Evolutionary conservation across 1,284 basidiomycete genomes (phyloP), one percentile per base, ranked within the genome.

Genomic region (Ustilago sp.): DNA sequence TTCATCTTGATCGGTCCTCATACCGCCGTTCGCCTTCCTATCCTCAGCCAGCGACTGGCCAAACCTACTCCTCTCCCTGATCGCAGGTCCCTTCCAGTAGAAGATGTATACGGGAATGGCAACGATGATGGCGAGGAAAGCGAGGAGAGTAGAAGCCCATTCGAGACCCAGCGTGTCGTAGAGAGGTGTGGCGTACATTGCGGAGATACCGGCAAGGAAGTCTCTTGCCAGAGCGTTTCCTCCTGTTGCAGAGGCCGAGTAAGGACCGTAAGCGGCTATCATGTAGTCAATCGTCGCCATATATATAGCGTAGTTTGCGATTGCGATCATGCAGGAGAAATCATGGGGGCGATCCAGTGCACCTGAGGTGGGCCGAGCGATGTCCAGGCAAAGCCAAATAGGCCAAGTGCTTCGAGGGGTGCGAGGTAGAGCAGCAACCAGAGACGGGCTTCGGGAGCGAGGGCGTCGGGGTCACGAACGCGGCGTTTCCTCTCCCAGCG

Each of bases 311-410:
- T 76, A 78, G 50, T 88, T 88, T 36, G 87, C 87, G 31, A 88
- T 86, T 15, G 86, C 87, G 50, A 88, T 86, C 48, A 88, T 61
- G 3, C 78, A 77, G 1, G 85, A 80, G 59, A 87, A 65, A 88
- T 82, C 87, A 88, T 87, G 0, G 87, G 85, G 0, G 83, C 87
- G 48, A 88, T 87, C 87, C 87, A 88, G 60, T 84, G 86, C 2
- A 84, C 79, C 3, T 79, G 60, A 4, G 82, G 77, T 1, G 86
- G 86, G 23, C 88, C 88, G 6, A 86, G 68, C 0, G 83, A 85
- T 2, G 87, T 88, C 86, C 87, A 88, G 0, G 87, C 87, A 69
- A 88, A 88, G 2, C 86, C 86, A 36, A 87, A 83, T 4, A 88
- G 80, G 41, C 88, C 88, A 35, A 88, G 85, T 0, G 84, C 69